Conservation (phyloP, 169 alveolate genomes). For the Plasmodium gonderi region DNA sequence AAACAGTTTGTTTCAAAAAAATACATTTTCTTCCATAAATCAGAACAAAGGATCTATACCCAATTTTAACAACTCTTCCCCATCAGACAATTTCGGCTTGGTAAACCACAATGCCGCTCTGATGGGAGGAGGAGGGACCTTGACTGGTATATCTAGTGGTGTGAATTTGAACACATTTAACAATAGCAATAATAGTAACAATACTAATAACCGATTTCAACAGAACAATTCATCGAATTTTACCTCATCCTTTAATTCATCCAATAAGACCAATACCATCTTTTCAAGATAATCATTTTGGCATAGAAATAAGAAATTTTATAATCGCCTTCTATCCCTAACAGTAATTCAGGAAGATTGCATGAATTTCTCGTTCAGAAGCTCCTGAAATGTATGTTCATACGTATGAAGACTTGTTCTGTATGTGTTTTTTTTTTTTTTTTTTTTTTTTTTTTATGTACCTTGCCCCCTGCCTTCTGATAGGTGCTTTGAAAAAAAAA, state of each 20-base stretch:
- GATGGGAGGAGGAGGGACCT: neutral
- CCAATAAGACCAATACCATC: constrained; percentile 18
- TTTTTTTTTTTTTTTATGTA: too few species aligned
- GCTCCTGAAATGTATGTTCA: neutral
- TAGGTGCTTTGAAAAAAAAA: too few species aligned
- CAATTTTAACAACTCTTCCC: neutral
- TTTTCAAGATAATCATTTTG: constrained; percentile 30
- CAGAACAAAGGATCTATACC: constrained; percentile 1
- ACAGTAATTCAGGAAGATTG: neutral
- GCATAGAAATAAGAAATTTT: neutral
- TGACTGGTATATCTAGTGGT: neutral
- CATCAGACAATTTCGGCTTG: neutral
- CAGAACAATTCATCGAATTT: constrained; percentile 3
- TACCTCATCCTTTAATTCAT: neutral
- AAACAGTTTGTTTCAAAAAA: constrained; percentile 14
- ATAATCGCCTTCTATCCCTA: too few species aligned
- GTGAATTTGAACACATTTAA: neutral
- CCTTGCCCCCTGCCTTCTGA: too few species aligned
- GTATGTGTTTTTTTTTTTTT: too few species aligned
- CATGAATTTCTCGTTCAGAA: too few species aligned
- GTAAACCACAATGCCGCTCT: neutral
- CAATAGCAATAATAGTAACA: neutral
- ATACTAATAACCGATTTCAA: constrained; percentile 18
- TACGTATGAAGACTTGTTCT: too few species aligned
- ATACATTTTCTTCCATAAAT: neutral